Base-by-base conservation (phyloP, 1,139 yeast species). In the Citeromyces hawaiiensis region DNA sequence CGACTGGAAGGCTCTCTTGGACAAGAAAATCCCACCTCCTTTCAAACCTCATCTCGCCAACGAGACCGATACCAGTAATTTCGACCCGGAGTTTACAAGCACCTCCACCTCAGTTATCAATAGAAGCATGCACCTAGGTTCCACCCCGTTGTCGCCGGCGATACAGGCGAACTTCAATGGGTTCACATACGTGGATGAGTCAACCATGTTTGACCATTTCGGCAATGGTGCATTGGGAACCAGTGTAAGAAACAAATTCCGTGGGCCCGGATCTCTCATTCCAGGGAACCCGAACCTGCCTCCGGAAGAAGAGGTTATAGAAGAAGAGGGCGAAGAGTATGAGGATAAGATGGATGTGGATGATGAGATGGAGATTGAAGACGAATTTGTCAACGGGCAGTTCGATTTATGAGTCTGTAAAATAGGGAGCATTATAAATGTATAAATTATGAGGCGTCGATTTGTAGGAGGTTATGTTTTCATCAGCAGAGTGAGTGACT, bases 111-210 rank as follows among this genome's bases (percentile, higher is more conserved):
- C 93, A 15, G 78, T 76, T 33, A 71, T 85, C 57, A 78, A 74
- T 53, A 76, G 76, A 51, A 83, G 79, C 49, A 56, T 71, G 40
- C 60, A 72, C 60, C 72, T 75, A 58, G 70, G 78, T 48, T 68
- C 83, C 6, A 83, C 95, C 3, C 97, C 97, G 25, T 65, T 91
- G 46, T 80, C 94, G 8, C 96, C 96, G 2, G 95, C 94, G 0
- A 76, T 88, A 51, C 98, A 91, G 62, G 96, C 94, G 40, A 87
- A 87, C 55, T 91, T 91, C 61, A 85, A 86, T 53, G 97, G 97
- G 1, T 88, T 88, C 57, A 88, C 97, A 0, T 91, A 83, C 59
- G 96, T 91, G 37, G 96, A 87, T 55, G 96, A 83, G 48, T 82
- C 93, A n/a, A 74, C 93, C 19, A 78, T 88, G 68, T 94, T 86